Evolutionary conservation across 257 asterid genomes (phyloP).

Genomic region (Solanum gracilifrons): DNA sequence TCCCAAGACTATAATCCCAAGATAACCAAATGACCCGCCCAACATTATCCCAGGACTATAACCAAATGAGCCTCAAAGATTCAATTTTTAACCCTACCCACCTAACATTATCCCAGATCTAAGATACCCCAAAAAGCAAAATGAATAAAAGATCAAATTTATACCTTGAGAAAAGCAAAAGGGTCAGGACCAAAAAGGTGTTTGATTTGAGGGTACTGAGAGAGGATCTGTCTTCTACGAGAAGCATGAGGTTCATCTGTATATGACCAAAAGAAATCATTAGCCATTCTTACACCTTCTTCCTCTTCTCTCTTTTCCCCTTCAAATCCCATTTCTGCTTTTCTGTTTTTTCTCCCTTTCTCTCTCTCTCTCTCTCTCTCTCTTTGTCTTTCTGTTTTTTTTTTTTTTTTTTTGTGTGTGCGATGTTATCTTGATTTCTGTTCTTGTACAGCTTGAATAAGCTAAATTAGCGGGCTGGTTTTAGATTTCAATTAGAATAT

Average conservation of each 20-base stretch:
- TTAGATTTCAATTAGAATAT: background rate
- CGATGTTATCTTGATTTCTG: background rate
- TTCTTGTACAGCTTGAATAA: background rate
- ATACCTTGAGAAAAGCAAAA: conserved; percentile 68
- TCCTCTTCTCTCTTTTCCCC: conserved; percentile 35
- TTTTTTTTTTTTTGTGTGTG: no score
- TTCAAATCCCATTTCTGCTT: conserved; percentile 33
- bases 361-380: background rate
- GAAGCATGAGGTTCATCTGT: conserved; percentile 95
- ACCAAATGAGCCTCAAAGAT: background rate
- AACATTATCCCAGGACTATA: background rate
- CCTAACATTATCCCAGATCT: background rate
- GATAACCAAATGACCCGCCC: background rate
- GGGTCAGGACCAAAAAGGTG: conserved; percentile 89
- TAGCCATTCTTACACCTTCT: conserved; percentile 46
- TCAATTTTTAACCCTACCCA: background rate
- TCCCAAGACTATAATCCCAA: no score
- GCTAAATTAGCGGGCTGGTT: background rate
- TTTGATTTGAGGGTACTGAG: conserved; percentile 80
- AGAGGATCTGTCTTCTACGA: conserved; percentile 78
- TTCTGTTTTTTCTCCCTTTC: background rate
- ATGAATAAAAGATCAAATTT: background rate
- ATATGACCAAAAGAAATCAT: conserved; percentile 87
- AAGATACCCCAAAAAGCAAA: background rate
- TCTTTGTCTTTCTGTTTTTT: background rate